Percentiles rank a stretch among this genome's conserved stretches.
Conservation (phyloP, 805 yeast species). For the Ogataea parapolymorpha region DNA sequence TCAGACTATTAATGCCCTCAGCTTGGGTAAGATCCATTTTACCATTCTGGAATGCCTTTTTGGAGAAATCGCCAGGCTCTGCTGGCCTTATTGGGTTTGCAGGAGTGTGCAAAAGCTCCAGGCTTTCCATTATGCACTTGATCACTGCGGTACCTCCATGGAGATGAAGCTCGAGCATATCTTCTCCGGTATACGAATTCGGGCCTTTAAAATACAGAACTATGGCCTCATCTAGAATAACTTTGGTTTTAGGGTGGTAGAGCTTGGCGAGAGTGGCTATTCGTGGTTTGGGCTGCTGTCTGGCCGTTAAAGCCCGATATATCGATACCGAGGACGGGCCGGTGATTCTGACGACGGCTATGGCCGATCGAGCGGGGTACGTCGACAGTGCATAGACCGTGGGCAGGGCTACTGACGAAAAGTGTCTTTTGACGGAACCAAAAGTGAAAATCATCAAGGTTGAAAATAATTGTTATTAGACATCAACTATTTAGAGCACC, state of each 20-base stretch:
- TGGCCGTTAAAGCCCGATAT: conserved; percentile 45
- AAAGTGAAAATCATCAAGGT: neutral
- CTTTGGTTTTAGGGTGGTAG: conserved; percentile 37
- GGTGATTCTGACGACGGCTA: conserved; percentile 79
- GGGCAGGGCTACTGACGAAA: conserved; percentile 32
- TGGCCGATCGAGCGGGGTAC: conserved; percentile 74
- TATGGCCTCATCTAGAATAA: conserved; percentile 73
- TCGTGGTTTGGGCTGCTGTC: conserved; percentile 44
- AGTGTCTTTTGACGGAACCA: neutral
- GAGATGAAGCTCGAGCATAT: conserved; percentile 78
- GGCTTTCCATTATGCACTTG: conserved; percentile 60
- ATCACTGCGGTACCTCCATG: conserved; percentile 94
- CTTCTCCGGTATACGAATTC: conserved; percentile 89
- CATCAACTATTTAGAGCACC: conserved; percentile 3
- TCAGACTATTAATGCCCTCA: conserved; percentile 84
- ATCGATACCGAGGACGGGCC: conserved; percentile 60
- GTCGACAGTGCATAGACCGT: conserved; percentile 90
- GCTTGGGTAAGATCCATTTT: conserved; percentile 82
- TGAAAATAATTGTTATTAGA: conserved; percentile 2
- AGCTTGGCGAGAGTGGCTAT: conserved; percentile 57
- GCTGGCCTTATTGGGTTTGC: conserved; percentile 65
- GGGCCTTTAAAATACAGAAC: conserved; percentile 69
- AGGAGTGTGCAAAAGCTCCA: conserved; percentile 50
- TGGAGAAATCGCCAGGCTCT: conserved; percentile 89
- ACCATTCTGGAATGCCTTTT: conserved; percentile 81